Evolutionary conservation across 805 yeast genomes (phyloP), one percentile per base, ranked within the genome.

Genomic region (Candida berthetii): DNA sequence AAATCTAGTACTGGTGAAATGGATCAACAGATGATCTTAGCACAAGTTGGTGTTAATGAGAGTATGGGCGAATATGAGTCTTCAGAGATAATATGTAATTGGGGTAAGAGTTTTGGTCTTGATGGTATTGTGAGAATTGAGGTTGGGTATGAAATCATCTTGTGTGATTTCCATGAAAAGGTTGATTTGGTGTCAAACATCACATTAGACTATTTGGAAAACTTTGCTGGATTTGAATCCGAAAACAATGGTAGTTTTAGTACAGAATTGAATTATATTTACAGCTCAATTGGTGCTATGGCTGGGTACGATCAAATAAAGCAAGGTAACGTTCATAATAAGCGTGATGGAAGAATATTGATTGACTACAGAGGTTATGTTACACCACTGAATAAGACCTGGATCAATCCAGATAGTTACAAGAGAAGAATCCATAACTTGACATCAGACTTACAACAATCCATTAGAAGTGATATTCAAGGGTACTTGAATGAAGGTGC

Each of bases 121-220:
- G 82, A 80, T 54, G 86, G 85, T 0, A 61, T 69, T 19, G 61
- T 80, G 6, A 61, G 86, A 48, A 63, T 79, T 16, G 85, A 80
- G 52, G 60, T 75, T 35, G 84, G 84, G 0, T 80, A 68, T 53
- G 86, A 80, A 53, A 65, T 79, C n/a, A 66, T 80, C 11, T 41
- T 80, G 11, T 80, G 86, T 59, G 77, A 79, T 50, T 78, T 80
- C 56, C 42, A 52, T n/a, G 50, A 53, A 28, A 69, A 72, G 42
- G 36, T 76, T 6, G 68, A 68, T 42, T 46, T 78, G 28, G 66
- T 77, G 7, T 66, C 74, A 2, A 74, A 71, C 49, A 60, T 69
- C 3, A 62, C 76, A 0, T 45, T 75, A 35, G 52, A 60, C 3
- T 55, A 61, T 44, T 59, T 60, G 2, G 62, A 68, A 13, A 66